Conservation (phyloP, 2,329 filamentous ascomycete species). For the Cladosporium oxysporum region DNA sequence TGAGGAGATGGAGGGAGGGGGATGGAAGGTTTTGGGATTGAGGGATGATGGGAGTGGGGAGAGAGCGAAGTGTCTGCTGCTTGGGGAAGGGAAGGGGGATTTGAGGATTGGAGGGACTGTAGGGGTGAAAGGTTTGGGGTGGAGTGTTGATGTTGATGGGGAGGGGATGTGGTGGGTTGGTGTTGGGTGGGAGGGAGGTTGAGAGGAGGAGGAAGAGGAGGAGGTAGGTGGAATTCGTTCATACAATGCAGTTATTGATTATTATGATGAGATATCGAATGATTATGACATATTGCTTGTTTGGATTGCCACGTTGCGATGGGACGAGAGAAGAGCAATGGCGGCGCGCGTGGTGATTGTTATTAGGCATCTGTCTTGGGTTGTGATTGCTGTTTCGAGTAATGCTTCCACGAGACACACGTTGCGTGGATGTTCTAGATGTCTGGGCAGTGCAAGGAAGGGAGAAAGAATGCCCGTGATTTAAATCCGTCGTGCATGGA, state of each 20-base stretch:
- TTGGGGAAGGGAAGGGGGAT: constrained; percentile 17
- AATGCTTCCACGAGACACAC: neutral
- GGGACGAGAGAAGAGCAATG: neutral
- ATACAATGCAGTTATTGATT: neutral
- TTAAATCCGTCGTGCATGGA: neutral
- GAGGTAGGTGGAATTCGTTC: neutral
- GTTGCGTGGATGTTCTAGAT: constrained; percentile 1
- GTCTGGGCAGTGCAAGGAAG: neutral
- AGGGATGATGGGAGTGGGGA: constrained; percentile 3
- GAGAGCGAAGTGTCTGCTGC: constrained; percentile 1
- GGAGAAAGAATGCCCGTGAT: neutral
- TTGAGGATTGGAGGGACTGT: neutral
- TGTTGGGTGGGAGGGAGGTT: constrained; percentile 16
- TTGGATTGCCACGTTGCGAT: neutral
- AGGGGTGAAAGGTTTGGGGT: constrained; percentile 4
- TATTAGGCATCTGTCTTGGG: neutral
- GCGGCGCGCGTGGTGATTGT: neutral
- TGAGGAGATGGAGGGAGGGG: constrained; percentile 24
- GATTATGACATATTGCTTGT: neutral
- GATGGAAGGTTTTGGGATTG: constrained; percentile 8
- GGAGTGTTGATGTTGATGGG: constrained; percentile 7
- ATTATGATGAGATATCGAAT: neutral
- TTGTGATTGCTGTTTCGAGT: neutral
- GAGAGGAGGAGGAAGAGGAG: too few relatives aligned
- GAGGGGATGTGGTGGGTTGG: constrained; percentile 14